Base-by-base conservation (phyloP, 73 alveolate genomes). In the Symbiodinium pilosum region DNA sequence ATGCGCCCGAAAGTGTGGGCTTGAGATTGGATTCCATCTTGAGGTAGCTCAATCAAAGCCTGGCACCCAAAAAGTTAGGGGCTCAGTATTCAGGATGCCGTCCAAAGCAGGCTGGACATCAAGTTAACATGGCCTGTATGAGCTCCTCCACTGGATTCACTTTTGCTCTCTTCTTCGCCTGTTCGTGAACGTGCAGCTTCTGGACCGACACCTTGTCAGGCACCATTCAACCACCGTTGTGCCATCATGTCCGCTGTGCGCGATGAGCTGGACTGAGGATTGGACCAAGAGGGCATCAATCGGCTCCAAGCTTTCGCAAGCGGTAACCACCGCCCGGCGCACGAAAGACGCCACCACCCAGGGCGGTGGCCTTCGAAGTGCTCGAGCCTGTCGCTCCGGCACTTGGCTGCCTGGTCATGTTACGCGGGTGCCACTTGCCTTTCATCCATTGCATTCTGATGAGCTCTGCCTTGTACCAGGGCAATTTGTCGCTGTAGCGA, bases 301-400 rank as follows among this genome's bases (percentile, higher is more conserved):
- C 38, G 77, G 77, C 77, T 64, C 77, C 41, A 64, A 18, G 40
- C 77, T 64, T 36, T 64, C 77, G 14, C 77, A 64, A 30, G 77
- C 77, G 36, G 77, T 64, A 3, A 89, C 96, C 88, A 89, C 96
- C 24, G 96, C 77, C 87, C 96, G 96, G 18, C 96, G 96, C 40
- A 89, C 96, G 96, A 41, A 89, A 54, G 96, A 89, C 39, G 59
- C 59, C 75, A 89, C 96, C 77, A 89, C 96, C 96, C 96, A 89
- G 87, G 88, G 73, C 21, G 96, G 96, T 2, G 96, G 96, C 34
- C 96, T 68, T 11, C 51, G 87, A 73, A 89, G 81, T 4, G 96
- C 96, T 16, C 96, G 87, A 11, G 96, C 96, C 54, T 89, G 96
- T 21, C 96, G 96, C 41, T 89, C 96, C 7, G 96, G 96, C 5